Base-by-base conservation (phyloP, 352 stramenopile genomes). In the Pilasporangium apinafurcum region DNA sequence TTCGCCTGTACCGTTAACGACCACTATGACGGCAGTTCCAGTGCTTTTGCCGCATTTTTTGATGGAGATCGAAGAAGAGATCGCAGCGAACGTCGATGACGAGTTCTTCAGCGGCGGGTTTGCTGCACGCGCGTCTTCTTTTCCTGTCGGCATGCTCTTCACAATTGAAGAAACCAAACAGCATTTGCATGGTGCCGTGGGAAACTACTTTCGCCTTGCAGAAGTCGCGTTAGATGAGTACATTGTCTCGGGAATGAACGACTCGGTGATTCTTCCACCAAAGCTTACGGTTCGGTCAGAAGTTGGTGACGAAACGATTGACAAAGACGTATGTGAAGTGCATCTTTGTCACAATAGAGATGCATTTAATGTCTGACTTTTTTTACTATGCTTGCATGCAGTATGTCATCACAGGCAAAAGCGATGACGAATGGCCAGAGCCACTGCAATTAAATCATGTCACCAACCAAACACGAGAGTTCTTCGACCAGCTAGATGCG, bases 101-200 rank as follows among this genome's bases (percentile, higher is more conserved):
- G 72, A 84, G 44, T 74, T 80, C 49, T 80, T 88, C 40, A 34
- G 41, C 49, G 51, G 59, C 8, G 75, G 67, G 0, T 83, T 83
- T 32, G 62, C 62, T 3, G 66, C 59, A 7, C 57, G 70, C 3
- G 59, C 69, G 25, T 88, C 76, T 26, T 65, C 72, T 40, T 54
- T 70, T 33, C 72, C 76, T 5, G 72, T 86, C 1, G 76, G 72
- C 14, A 56, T 78, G 47, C 59, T 88, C 3, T 91, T 87, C 41
- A 91, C 78, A 12, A 82, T 86, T 21, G 35, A 83, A 1, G 72
- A 88, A 51, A 84, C 70, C 26, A 60, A 69, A 7, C 56, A 71
- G 42, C 78, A 91, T 37, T n/a, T 87, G 44, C 78, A 91, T 31
- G 67, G 68, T 8, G 75, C 59, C 1, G 44, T 84, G 5, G 44